Percentiles rank a stretch among this genome's conserved stretches.
These are phyloP conservation scores for Dinochytrium kinnereticum DNA, from an alignment of 371 early-diverging fungal genomes.

Conservation along the genomic window DNA sequence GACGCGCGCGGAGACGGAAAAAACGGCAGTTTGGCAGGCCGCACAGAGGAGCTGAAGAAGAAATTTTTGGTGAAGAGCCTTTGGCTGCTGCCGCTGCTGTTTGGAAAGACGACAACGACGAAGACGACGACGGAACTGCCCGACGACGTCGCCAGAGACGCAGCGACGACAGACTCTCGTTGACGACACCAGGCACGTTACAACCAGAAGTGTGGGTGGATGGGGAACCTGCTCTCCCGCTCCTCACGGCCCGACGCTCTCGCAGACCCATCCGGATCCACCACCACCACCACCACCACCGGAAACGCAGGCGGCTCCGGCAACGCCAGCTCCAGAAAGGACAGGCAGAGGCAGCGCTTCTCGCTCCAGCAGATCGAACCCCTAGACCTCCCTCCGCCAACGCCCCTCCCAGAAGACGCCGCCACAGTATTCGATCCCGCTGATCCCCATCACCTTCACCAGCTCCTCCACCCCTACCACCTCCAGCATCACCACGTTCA, in stretches of 20 bases:
- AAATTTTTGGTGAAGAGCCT: no score
- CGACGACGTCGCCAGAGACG: no score
- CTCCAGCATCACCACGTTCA: neutral
- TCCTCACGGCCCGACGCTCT: neutral
- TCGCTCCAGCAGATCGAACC: slow-evolving; percentile 12
- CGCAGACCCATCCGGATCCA: neutral
- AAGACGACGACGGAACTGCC: no score
- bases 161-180: no score
- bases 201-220: no score
- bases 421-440: neutral
- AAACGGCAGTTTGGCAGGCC: no score
- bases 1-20: no score
- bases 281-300: neutral
- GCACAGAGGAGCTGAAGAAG: no score
- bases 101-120: no score
- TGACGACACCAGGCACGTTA: no score
- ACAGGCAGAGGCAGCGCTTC: neutral
- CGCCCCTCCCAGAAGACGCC: neutral
- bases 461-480: neutral
- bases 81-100: no score
- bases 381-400: neutral
- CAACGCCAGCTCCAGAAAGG: neutral
- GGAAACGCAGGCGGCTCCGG: neutral
- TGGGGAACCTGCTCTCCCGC: neutral
- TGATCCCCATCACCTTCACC: neutral